A percentile compares a stretch with the other conserved stretches of the same genome.
These are phyloP conservation scores for Calonectria pauciramosa DNA, from an alignment of 2,329 filamentous ascomycete genomes.

Conservation along the genomic window DNA sequence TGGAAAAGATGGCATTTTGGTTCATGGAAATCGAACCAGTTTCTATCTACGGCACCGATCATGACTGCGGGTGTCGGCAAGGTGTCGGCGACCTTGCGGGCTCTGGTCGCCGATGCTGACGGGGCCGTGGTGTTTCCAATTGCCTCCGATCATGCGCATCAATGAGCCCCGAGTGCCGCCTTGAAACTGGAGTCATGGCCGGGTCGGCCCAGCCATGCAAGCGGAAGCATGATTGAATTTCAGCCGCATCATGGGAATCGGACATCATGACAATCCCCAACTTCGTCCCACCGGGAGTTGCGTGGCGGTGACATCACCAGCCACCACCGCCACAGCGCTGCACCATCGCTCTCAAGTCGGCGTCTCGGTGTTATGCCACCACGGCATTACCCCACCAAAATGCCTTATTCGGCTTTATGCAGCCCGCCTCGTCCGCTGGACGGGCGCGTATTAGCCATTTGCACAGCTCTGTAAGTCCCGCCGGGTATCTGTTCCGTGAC, in stretches of 20 bases:
- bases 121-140: neutral
- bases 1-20: neutral
- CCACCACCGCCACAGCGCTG: neutral
- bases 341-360: neutral
- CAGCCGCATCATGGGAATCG: neutral
- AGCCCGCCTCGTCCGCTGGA: neutral
- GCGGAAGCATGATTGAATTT: neutral
- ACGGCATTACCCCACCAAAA: neutral
- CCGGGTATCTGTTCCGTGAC: neutral
- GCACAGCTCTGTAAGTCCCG: constrained; percentile 14
- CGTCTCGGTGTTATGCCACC: constrained; percentile 8
- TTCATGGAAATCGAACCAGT: neutral
- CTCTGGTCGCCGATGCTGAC: constrained; percentile 3
- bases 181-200: neutral
- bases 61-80: constrained; percentile 1
- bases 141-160: neutral
- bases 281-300: neutral
- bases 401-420: constrained; percentile 12
- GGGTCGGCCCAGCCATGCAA: neutral
- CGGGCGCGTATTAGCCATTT: constrained; percentile 13
- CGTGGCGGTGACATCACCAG: neutral
- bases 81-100: constrained; percentile 4
- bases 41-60: neutral
- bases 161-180: neutral
- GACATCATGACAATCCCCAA: neutral